These are phyloP conservation scores for Gamsiella multidivaricata DNA, from an alignment of 192 early-diverging fungal genomes.

Conservation along the genomic window DNA sequence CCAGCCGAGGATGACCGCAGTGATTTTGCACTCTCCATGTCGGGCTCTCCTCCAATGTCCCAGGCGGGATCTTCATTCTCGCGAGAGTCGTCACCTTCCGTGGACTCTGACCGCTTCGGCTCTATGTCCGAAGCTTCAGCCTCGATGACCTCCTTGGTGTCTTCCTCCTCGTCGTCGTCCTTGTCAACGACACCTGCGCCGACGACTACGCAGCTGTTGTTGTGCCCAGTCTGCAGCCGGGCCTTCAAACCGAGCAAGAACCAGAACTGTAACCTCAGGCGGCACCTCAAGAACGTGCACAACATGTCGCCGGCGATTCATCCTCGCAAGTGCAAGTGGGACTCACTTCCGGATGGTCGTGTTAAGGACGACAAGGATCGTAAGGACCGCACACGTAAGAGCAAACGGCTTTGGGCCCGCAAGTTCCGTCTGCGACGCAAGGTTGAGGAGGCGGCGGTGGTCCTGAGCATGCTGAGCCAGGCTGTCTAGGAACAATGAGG, in stretches of 20 bases:
- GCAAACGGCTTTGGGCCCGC: conserved; percentile 51
- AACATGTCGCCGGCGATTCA: conserved; percentile 52
- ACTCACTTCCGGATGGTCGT: conserved; percentile 48
- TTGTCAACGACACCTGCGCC: conserved; percentile 11
- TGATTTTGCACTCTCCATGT: conserved; percentile 23
- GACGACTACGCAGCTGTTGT: conserved; percentile 26
- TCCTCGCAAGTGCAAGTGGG: conserved; percentile 53
- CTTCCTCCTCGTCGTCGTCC: conserved; percentile 2
- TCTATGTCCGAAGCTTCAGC: conserved; percentile 37
- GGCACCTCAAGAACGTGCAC: conserved; percentile 51
- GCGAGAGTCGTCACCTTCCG: conserved; percentile 2
- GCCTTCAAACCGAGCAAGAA: conserved; percentile 55
- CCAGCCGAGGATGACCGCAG: conserved; percentile 11
- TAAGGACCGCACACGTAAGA: conserved; percentile 46
- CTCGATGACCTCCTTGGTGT: conserved; percentile 26
- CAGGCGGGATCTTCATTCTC: conserved; percentile 24
- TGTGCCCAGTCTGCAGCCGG: conserved; percentile 50
- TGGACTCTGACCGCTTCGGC: conserved; percentile 9
- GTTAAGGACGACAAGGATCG: conserved; percentile 55
- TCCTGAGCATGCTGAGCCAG: conserved; percentile 51
- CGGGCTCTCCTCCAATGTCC: conserved; percentile 24
- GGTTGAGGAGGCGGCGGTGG: conserved; percentile 49
- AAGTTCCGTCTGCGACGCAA: conserved; percentile 53
- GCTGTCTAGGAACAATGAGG: conserved; percentile 3
- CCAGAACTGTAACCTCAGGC: conserved; percentile 46